A percentile compares a stretch with the other conserved stretches of the same genome.
Conservation (phyloP, 2,329 filamentous ascomycete species). For the Ophiostoma pallidulum region DNA sequence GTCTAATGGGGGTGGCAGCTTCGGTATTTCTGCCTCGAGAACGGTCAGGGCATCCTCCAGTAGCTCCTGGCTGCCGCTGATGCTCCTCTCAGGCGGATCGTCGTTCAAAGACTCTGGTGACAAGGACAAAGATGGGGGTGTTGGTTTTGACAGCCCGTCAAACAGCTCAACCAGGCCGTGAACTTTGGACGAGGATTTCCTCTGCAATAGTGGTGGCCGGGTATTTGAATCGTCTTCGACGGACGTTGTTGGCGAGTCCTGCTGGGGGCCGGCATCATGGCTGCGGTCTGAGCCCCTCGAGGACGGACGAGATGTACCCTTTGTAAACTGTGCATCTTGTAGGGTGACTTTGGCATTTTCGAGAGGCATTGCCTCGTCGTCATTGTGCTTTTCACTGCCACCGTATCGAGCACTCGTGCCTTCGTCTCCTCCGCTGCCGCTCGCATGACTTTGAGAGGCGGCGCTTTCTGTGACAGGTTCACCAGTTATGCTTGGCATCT, state of each 20-base stretch:
- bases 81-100: too few relatives aligned
- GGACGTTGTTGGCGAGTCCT: slow-evolving; percentile 37
- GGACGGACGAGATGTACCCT: slow-evolving; percentile 14
- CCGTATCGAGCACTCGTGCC: too few relatives aligned
- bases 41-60: too few relatives aligned
- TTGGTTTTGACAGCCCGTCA: slow-evolving; percentile 26
- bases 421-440: too few relatives aligned
- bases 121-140: neutral
- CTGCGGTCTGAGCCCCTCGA: slow-evolving; percentile 21
- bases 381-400: too few relatives aligned
- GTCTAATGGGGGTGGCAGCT: too few relatives aligned
- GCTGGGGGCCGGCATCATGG: slow-evolving; percentile 24
- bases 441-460: neutral
- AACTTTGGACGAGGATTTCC: slow-evolving; percentile 35
- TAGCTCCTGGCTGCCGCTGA: too few relatives aligned
- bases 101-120: neutral
- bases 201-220: slow-evolving; percentile 18
- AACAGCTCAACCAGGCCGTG: slow-evolving; percentile 42
- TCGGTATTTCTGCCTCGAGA: too few relatives aligned
- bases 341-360: neutral
- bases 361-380: too few relatives aligned
- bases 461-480: neutral
- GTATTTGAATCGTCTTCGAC: slow-evolving; percentile 30
- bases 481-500: too few relatives aligned
- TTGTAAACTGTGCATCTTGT: neutral